Evolutionary conservation across 78 protist genomes (phyloP), one percentile per base, ranked within the genome.

Genomic region (Mantamonas sphyraenae): DNA sequence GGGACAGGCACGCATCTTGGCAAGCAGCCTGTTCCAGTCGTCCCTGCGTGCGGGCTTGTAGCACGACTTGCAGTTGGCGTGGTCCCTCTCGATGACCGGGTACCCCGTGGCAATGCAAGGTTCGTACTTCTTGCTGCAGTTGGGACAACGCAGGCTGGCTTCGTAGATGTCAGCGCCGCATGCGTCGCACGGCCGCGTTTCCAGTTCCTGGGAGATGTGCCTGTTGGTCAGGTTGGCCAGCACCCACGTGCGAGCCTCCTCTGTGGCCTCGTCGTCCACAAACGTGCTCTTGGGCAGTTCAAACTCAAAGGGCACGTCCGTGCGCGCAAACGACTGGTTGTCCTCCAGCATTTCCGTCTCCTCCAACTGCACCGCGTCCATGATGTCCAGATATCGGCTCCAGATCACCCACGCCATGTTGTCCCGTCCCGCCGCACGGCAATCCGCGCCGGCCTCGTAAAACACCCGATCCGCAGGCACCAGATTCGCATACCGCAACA

Each of bases 391-490:
- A 75, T 14, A 81, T 0, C 83, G 77, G 67, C 84, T 84, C 57
- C 77, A 56, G 57, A 81, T 58, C 19, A 76, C 64, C 42, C 76
- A 81, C 7, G 93, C 82, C 22, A 39, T 61, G 61, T 34, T 59
- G 40, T 22, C n/a, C 64, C n/a, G 22, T n/a, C 60, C 60, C 19
- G 0, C 35, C 0, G 14, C 75, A 50, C 42, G 19, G 59, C 68
- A 71, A 7, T 78, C 82, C 55, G 24, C 30, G 26, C 90, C 90
- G 22, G 94, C 94, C 60, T 84, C 88, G 74, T 73, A 84, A 71
- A 80, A 89, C 14, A 78, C 80, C 60, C 47, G 51, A 59, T 89
- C 94, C 37, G 85, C 85, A 8, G 94, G 94, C 19, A 85, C 35
- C 24, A n/a, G 26, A 22, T 39, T 74, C 19, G 58, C 34, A 60